Percentiles rank a stretch among this genome's conserved stretches.
phyloP scores from a whole-genome alignment of 441 rosid species.

The Populus hybrid region DNA sequence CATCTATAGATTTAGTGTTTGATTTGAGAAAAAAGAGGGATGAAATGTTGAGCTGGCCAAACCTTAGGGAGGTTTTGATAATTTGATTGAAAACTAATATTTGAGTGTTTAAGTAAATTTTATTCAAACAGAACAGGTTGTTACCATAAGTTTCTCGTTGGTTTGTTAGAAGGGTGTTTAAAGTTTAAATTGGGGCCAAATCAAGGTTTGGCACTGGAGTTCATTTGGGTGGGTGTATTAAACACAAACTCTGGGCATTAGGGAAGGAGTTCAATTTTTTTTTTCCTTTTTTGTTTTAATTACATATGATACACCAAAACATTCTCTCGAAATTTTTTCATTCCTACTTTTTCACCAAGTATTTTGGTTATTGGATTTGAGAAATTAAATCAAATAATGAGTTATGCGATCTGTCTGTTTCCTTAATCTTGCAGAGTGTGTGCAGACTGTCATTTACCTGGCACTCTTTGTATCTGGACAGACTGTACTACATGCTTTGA shows the following conservation, averaged over 20 bases:
- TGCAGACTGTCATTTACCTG: slow-evolving; percentile 98
- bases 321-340: neutral
- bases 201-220: neutral
- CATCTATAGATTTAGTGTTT: neutral
- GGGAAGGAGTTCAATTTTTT: neutral
- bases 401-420: neutral
- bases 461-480: slow-evolving; percentile 99
- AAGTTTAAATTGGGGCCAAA: neutral
- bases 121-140: neutral
- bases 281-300: neutral
- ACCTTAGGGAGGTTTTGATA: neutral
- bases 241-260: neutral
- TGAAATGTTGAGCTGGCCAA: neutral
- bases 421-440: slow-evolving; percentile 62
- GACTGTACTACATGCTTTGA: slow-evolving; percentile 99
- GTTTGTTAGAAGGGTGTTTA: neutral
- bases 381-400: neutral
- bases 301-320: neutral
- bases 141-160: neutral
- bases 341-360: neutral
- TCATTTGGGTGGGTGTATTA: neutral
- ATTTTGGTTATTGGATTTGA: neutral
- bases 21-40: neutral
- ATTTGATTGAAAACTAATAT: neutral
- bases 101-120: neutral